These are phyloP conservation scores for Medicago lupulina DNA, from an alignment of 306 rosid species.

Conservation along the genomic window DNA sequence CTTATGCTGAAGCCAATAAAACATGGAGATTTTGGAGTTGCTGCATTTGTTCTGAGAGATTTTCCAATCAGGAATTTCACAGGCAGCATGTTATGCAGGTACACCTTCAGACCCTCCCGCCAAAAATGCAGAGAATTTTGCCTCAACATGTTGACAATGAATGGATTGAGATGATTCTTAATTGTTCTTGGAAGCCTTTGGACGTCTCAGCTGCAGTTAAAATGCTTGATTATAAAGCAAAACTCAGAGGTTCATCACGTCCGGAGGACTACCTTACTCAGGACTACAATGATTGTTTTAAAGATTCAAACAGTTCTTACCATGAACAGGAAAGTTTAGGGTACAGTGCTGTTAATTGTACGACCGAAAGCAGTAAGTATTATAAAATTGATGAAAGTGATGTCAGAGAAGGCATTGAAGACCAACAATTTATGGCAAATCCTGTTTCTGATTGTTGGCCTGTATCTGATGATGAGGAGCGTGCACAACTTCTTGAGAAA, in stretches of 20 bases:
- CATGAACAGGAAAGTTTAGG: constrained; percentile 52
- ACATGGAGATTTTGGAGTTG: constrained; percentile 92
- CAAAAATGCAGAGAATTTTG: constrained; percentile 74
- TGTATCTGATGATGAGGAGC: constrained; percentile 77
- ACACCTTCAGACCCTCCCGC: constrained; percentile 78
- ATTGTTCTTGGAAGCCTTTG: constrained; percentile 85
- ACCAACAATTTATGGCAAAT: constrained; percentile 45
- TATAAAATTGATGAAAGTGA: constrained; percentile 51
- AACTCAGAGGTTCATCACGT: constrained; percentile 48
- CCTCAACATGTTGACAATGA: constrained; percentile 81
- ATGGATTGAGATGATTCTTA: constrained; percentile 83
- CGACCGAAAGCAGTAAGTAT: constrained; percentile 45
- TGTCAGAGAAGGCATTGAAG: constrained; percentile 52
- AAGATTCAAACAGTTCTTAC: constrained; percentile 62
- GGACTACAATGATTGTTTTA: constrained; percentile 59
- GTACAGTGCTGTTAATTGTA: constrained; percentile 44
- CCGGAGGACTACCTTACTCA: constrained; percentile 55
- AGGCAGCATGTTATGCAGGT: constrained; percentile 83
- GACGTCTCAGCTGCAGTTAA: constrained; percentile 75
- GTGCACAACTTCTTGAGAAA: constrained; percentile 82
- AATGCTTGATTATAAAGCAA: constrained; percentile 65
- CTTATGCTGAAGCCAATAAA: constrained; percentile 65
- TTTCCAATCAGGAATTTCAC: constrained; percentile 64
- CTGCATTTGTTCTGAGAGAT: constrained; percentile 70
- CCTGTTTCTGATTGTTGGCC: constrained; percentile 74